Percentiles rank a stretch among this genome's conserved stretches.
phyloP scores from a whole-genome alignment of 75 land plant genomes.

The Azolla pinnata region DNA sequence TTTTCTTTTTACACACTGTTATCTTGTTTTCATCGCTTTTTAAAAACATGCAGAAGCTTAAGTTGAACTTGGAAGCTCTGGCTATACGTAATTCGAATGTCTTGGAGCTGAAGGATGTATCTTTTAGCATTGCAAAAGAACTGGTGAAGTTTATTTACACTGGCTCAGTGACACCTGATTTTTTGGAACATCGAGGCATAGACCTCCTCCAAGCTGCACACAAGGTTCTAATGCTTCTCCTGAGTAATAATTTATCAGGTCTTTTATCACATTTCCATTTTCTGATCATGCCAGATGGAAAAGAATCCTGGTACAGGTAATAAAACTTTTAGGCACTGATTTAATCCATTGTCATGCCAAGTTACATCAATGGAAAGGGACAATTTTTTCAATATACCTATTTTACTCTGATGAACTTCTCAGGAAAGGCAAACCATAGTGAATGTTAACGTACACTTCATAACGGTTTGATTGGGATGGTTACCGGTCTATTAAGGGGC shows the following conservation, averaged over 20 bases:
- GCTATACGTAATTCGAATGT: constrained; percentile 10
- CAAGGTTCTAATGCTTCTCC: constrained; percentile 19
- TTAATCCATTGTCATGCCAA: not conserved
- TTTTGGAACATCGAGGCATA: constrained; percentile 24
- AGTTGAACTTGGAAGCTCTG: constrained; percentile 21
- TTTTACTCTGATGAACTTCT: no score
- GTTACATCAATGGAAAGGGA: no score
- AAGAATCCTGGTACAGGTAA: no score
- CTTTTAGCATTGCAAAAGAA: constrained; percentile 22
- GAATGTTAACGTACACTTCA: not conserved
- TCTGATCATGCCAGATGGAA: no score
- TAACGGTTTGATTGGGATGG: not conserved
- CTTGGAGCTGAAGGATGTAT: constrained; percentile 30
- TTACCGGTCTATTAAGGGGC: no score
- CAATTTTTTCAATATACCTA: no score
- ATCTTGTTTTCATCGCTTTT: not conserved
- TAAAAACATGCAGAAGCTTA: constrained; percentile 25
- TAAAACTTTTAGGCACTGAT: not conserved
- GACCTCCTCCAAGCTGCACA: constrained; percentile 33
- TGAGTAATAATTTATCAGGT: not conserved
- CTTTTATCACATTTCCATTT: not conserved
- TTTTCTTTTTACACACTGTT: no score
- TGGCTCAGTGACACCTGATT: constrained; percentile 15
- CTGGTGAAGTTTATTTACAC: constrained; percentile 32
- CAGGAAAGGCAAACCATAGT: no score